Base-by-base conservation (phyloP, 805 yeast genomes). In the Pichia cephalocereana region DNA sequence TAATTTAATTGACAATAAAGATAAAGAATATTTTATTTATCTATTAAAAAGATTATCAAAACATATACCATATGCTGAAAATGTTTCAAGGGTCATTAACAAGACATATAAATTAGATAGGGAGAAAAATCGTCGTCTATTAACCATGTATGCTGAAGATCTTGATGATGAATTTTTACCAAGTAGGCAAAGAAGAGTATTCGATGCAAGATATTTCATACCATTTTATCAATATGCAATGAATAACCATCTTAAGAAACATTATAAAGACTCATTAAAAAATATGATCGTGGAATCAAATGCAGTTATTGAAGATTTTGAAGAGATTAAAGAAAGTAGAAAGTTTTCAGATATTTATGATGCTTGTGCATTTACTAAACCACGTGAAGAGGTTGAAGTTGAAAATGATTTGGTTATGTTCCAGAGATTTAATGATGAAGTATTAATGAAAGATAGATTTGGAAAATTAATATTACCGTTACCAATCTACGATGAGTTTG, bases 141-240 rank as follows among this genome's bases (percentile, higher is more conserved):
- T 30, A 30, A 12, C 14, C 8, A 30, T 30, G 14, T 12, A 45
- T 12, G n/a, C 15, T 11, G 38, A 41, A 5, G 40, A 48, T 4
- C 26, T 23, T 23, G 19, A 45, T 45, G 14, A 18, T 32, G 17
- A 15, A 26, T 12, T 7, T 2, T 45, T 2, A 48, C 37, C 18
- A 32, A 40, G 2, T 23, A n/a, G 40, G 3, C 41, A 48, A 38
- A 45, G 51, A 48, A 45, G 41, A 44, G 38, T 39, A 15, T 45
- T 48, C 18, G 48, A 48, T 38, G 26, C 27, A 9, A 48, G 48
- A 31, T 48, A 45, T 38, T 48, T 38, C 19, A 17, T 45, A 1
- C 37, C 48, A 19, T 17, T 48, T n/a, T 15, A 45, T 14, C 37
- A 48, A 19, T 26, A 32, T 4, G 41, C 31, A 19, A 48, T 48